These are phyloP conservation scores for Echinochloa phyllopogon DNA, from an alignment of 176 grass and related monocot species.

Conservation along the genomic window DNA sequence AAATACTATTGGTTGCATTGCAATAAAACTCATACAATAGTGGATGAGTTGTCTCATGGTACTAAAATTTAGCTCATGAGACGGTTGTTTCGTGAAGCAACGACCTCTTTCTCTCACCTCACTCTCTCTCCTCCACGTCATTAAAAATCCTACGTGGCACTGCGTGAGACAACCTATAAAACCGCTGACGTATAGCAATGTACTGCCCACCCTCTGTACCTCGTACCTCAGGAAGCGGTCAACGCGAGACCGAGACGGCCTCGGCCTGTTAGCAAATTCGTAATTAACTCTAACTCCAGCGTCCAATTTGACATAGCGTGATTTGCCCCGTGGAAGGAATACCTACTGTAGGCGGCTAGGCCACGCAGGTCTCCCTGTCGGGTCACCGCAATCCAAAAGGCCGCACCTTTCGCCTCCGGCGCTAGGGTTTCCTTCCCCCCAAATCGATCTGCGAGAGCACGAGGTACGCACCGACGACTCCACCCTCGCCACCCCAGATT, in stretches of 20 bases:
- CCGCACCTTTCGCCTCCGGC: slow-evolving; percentile 28
- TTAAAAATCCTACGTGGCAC: too few species aligned
- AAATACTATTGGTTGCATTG: too few species aligned
- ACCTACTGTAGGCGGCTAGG: too few species aligned
- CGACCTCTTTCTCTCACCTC: too few species aligned
- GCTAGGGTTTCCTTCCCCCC: slow-evolving; percentile 54
- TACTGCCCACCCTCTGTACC: neutral
- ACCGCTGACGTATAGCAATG: too few species aligned
- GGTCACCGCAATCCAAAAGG: slow-evolving; percentile 25
- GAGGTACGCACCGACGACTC: slow-evolving; percentile 31
- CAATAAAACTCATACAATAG: too few species aligned
- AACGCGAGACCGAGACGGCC: neutral
- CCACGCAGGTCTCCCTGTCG: slow-evolving; percentile 13
- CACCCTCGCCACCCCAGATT: neutral
- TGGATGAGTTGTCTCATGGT: too few species aligned
- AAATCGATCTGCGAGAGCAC: slow-evolving; percentile 26
- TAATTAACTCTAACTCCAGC: slow-evolving; percentile 26
- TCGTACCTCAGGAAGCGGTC: slow-evolving; percentile 4
- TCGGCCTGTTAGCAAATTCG: slow-evolving; percentile 25
- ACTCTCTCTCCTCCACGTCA: too few species aligned
- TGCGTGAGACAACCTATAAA: too few species aligned
- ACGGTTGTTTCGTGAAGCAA: too few species aligned
- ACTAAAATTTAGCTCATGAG: too few species aligned
- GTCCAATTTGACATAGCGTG: neutral
- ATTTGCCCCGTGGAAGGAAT: neutral